A percentile compares a stretch with the other conserved stretches of the same genome.
phyloP scores from a whole-genome alignment of 441 rosid species.

The Lepidium campestre region DNA sequence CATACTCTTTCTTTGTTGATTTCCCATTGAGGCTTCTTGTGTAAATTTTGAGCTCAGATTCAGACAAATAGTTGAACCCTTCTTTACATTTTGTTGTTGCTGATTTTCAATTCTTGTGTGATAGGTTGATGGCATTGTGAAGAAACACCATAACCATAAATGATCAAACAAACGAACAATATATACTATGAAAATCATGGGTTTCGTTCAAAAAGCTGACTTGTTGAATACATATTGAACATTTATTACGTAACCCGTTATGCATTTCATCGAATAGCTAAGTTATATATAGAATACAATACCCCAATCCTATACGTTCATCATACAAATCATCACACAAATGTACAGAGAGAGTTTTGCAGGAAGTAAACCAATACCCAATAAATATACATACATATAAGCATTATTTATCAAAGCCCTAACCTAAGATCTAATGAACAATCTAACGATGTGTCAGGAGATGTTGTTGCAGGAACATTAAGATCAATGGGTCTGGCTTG shows the following conservation, averaged over 20 bases:
- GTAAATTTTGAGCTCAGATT: slow-evolving; percentile 35
- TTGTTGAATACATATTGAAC: neutral
- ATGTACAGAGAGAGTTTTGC: neutral
- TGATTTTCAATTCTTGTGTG: neutral
- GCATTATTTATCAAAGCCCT: slow-evolving; percentile 39
- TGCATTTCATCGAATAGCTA: neutral
- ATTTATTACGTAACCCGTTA: neutral
- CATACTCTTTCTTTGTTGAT: neutral
- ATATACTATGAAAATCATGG: neutral
- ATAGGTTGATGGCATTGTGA: neutral
- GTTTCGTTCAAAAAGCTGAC: neutral
- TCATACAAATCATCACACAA: slow-evolving; percentile 4
- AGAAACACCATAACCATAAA: neutral
- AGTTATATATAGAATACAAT: neutral
- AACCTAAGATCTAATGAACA: slow-evolving; percentile 63
- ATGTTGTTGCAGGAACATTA: slow-evolving; percentile 53
- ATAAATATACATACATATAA: neutral
- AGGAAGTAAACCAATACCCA: neutral
- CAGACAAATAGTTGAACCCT: neutral
- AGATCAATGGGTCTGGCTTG: slow-evolving; percentile 39
- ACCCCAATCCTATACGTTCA: slow-evolving; percentile 7
- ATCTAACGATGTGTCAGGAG: slow-evolving; percentile 31
- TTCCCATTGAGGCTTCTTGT: slow-evolving; percentile 27
- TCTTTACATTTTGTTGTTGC: neutral
- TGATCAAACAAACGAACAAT: neutral